Evolutionary conservation across 805 yeast species (phyloP).

Genomic region (Priceomyces medius): DNA sequence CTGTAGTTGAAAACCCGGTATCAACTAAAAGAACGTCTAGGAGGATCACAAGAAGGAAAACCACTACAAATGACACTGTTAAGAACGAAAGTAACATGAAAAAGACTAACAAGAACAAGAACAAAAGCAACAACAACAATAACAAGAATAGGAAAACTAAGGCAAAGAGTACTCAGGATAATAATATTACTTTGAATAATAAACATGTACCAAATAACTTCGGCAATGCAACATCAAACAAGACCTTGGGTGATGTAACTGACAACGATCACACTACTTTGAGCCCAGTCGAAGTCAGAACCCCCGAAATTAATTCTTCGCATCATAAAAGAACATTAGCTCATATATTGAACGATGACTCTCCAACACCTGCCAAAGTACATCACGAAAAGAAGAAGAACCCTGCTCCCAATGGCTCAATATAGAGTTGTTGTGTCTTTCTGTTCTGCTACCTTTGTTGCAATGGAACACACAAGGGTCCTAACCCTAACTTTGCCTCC

Average conservation of each 20-base stretch:
- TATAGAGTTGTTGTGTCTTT: too few relatives aligned
- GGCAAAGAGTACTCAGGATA: too few relatives aligned
- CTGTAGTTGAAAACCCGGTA: too few relatives aligned
- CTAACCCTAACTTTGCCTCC: neutral
- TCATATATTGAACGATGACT: slow-evolving; percentile 2
- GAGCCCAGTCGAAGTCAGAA: neutral
- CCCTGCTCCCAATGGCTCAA: neutral
- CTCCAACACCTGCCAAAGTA: neutral
- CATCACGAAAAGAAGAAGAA: neutral
- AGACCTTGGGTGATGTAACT: too few relatives aligned
- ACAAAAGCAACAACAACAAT: neutral
- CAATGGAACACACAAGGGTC: too few relatives aligned
- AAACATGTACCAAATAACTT: too few relatives aligned
- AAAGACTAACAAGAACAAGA: neutral
- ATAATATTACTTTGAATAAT: too few relatives aligned
- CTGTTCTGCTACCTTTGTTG: neutral
- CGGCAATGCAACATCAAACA: too few relatives aligned
- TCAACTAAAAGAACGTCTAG: too few relatives aligned
- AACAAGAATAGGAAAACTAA: neutral
- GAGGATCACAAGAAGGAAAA: neutral
- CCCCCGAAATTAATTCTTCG: too few relatives aligned
- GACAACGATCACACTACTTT: too few relatives aligned
- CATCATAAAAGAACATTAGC: slow-evolving; percentile 1
- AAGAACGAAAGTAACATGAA: neutral
- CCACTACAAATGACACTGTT: neutral